Base-by-base conservation (phyloP, 2,329 filamentous ascomycete species). In the Phoma sp. region DNA sequence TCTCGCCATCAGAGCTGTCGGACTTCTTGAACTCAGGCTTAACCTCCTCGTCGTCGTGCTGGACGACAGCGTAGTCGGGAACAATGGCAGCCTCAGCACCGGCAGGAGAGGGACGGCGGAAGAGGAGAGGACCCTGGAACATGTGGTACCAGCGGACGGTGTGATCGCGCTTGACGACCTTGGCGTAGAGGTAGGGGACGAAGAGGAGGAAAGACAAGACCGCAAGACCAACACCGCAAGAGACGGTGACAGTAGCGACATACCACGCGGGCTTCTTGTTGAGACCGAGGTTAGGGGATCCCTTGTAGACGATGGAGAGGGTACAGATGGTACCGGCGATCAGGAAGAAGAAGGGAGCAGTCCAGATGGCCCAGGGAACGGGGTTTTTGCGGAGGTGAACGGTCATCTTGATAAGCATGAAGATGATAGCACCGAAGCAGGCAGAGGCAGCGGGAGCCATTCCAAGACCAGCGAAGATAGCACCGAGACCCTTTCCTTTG, bases 271-370 rank as follows among this genome's bases (percentile, higher is more conserved):
- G 86, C 79, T 87, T 89, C 75, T 87, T 84, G 77, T 77, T 80
- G 25, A 90, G 78, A 22, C 82, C 81, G 27, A 90, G 82, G 55
- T 80, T 86, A 23, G 89, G 88, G 8, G 89, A 90, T 29, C 89
- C 89, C 81, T 92, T 91, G 83, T 90, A 91, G 63, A 92, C 89
- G 65, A 93, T 86, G 38, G 87, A 90, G 4, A 93, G 80, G 0
- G 89, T 89, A 77, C 88, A 90, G 66, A 92, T 77, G 54, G 87
- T 90, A 50, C 82, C 87, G 51, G 89, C 88, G 55, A 92, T 83
- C 51, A 91, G 84, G 82, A 92, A 92, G 78, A 87, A 92, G 77
- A 89, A 85, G 8, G 89, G 89, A 1, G 88, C 86, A 46, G 83
- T 87, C 77, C 81, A 91, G 49, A 92, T 83, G 24, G 89, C 88